phyloP scores from a whole-genome alignment of 306 rosid species.

The Dalbergia cultrata region DNA sequence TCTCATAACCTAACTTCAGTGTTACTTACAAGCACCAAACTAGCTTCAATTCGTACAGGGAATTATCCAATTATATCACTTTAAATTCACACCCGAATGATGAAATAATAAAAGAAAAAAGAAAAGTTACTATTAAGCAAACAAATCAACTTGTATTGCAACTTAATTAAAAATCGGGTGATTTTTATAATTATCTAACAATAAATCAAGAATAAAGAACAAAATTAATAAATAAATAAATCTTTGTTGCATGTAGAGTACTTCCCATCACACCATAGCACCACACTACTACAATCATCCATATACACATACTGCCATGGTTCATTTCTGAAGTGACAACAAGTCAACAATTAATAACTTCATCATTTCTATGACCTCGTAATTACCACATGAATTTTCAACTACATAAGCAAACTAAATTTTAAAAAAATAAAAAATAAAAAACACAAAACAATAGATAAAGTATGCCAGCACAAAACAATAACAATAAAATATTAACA shows the following conservation, averaged over 20 bases:
- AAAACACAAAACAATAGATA: not conserved
- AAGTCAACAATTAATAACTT: slow-evolving; percentile 13
- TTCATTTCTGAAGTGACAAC: slow-evolving; percentile 17
- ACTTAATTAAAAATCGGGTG: slow-evolving; percentile 6
- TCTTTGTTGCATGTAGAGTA: not conserved
- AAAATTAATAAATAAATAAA: not conserved
- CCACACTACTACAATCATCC: slow-evolving; percentile 2
- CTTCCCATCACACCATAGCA: not conserved
- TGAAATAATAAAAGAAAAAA: not conserved
- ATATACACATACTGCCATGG: not conserved
- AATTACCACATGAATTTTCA: slow-evolving; percentile 38
- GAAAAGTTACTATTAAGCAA: not conserved
- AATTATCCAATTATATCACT: slow-evolving; percentile 25
- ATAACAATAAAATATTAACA: not conserved
- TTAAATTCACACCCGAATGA: not conserved
- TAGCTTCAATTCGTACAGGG: slow-evolving; percentile 16
- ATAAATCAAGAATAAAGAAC: not conserved
- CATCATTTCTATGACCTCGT: slow-evolving; percentile 16
- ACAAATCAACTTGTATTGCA: slow-evolving; percentile 15
- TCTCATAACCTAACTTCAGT: slow-evolving; percentile 6
- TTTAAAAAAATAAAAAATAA: not conserved
- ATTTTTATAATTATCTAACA: not conserved
- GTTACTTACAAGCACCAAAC: slow-evolving; percentile 7
- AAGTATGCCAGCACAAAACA: not conserved
- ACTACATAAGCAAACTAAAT: not conserved